Base-by-base conservation (phyloP, 2,329 filamentous ascomycete genomes). In the Xylaria polymorpha region DNA sequence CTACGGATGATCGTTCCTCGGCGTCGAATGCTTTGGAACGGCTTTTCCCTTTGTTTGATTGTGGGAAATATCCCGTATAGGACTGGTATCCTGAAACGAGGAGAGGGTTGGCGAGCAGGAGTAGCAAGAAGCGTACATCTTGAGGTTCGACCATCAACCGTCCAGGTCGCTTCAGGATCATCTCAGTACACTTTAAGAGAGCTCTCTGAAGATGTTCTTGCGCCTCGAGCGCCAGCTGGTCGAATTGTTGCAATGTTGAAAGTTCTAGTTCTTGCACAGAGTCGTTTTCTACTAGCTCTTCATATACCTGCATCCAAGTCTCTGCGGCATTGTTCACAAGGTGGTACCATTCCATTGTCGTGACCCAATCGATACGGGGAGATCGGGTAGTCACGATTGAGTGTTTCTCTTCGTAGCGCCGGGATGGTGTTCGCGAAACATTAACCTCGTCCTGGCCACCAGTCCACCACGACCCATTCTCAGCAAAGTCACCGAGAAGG, bases 381-480 rank as follows among this genome's bases (percentile, higher is more conserved):
- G 88, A 91, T 76, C 85, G 87, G 9, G 85, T 82, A 51, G 82
- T 88, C 8, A 91, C 87, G 41, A 84, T 78, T 18, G 81, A 80
- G 14, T 72, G 73, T 29, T 72, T 67, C 32, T 79, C 76, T 4
- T 81, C 79, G 48, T 77, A 79, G 37, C 76, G 76, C 46, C 79
- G 73, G 67, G 80, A 78, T 69, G 77, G 64, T 74, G 73, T 77
- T 73, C 77, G 80, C 70, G 73, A 73, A 64, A 79, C 75, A 70
- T 75, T 57, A 62, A 75, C 61, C 60, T 82, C 79, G 43, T 84
- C 78, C 75, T 86, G 83, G 58, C 85, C 85, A 1, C 91, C 92
- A 56, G 91, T 90, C 92, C 92, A 95, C 93, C 92, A 95, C 8
- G 87, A 88, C 2, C 92, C 92, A 76, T 96, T 96, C 77, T 96